Base-by-base conservation (phyloP, 139 green algal genomes). In the Coelastrella sp. region DNA sequence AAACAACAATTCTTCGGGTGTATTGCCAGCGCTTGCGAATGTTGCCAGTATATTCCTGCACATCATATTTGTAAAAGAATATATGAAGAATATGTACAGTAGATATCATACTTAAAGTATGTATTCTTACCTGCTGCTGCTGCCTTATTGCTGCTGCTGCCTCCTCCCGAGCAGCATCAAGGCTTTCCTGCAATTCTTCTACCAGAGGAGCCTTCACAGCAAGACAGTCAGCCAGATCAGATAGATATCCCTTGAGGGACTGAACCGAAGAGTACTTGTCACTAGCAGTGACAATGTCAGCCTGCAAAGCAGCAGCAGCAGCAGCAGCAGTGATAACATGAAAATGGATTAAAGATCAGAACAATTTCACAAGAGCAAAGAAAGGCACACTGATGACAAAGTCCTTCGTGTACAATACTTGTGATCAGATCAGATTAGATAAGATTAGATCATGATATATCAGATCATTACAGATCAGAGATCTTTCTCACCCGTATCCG, bases 251-350 rank as follows among this genome's bases (percentile, higher is more conserved):
- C 19, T 88, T 82, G 37, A 97, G 81, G 50, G 93, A 62, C 86
- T 98, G 94, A 88, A 96, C 81, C 64, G 90, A 93, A 32, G 34
- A 51, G 9, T 97, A 98, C n/a, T 88, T 89, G 7, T 83, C 85
- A 25, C 84, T 62, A 27, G 75, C 40, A 0, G n/a, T 17, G 43
- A 64, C 69, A 48, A 89, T 75, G 53, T 91, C 86, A 9, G 25
- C 35, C 69, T 91, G 87, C 0, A 21, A 41, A 51, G 30, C 64
- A 74, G 64, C 64, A 48, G 64, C 64, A 50, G 64, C 30, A 48
- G n/a, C 66, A 50, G 66, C 66, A 53, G 9, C 6, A 4, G 62
- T 30, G 40, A 23, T 5, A 23, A 4, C 19, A n/a, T 7, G 23
- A 15, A 2, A n/a, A 17, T 6, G 0, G 11, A 32, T 48, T 74